A percentile compares a stretch with the other conserved stretches of the same genome.
Evolutionary conservation across 2,329 filamentous ascomycete species (phyloP).

Genomic region (Arachnomyces sp.): DNA sequence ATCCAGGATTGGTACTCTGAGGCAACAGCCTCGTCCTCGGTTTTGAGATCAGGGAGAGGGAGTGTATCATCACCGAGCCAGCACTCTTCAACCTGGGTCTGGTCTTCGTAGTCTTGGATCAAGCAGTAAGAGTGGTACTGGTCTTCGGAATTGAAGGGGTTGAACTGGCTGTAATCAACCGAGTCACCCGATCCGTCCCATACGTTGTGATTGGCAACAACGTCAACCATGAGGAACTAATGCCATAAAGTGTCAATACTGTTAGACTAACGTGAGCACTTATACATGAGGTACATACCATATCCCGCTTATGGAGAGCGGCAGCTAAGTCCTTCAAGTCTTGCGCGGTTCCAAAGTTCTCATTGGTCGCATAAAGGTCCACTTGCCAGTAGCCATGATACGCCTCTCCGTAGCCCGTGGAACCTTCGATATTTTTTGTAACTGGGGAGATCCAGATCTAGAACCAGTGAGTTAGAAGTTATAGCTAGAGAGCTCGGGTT

Average conservation of each 20-base stretch:
- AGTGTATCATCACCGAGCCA: slow-evolving; percentile 49
- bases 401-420: slow-evolving; percentile 35
- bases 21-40: slow-evolving; percentile 44
- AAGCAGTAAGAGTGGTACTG: slow-evolving; percentile 57
- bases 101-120: slow-evolving; percentile 46
- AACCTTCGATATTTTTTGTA: slow-evolving; percentile 30
- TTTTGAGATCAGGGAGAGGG: slow-evolving; percentile 57
- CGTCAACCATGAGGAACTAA: slow-evolving; percentile 45
- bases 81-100: slow-evolving; percentile 41
- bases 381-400: slow-evolving; percentile 47
- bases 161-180: slow-evolving; percentile 48
- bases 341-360: slow-evolving; percentile 41
- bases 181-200: slow-evolving; percentile 38
- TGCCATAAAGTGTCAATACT: neutral
- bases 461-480: slow-evolving; percentile 9
- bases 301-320: slow-evolving; percentile 39
- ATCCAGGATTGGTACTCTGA: slow-evolving; percentile 54
- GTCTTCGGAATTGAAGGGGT: slow-evolving; percentile 48
- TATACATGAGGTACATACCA: slow-evolving; percentile 17
- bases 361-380: slow-evolving; percentile 42
- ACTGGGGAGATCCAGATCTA: slow-evolving; percentile 37
- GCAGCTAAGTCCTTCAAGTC: slow-evolving; percentile 41
- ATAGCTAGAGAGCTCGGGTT: slow-evolving; percentile 20
- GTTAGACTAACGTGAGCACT: neutral
- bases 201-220: slow-evolving; percentile 42